phyloP scores from a whole-genome alignment of 768 basidiomycete species.

The Mycena epipterygia region DNA sequence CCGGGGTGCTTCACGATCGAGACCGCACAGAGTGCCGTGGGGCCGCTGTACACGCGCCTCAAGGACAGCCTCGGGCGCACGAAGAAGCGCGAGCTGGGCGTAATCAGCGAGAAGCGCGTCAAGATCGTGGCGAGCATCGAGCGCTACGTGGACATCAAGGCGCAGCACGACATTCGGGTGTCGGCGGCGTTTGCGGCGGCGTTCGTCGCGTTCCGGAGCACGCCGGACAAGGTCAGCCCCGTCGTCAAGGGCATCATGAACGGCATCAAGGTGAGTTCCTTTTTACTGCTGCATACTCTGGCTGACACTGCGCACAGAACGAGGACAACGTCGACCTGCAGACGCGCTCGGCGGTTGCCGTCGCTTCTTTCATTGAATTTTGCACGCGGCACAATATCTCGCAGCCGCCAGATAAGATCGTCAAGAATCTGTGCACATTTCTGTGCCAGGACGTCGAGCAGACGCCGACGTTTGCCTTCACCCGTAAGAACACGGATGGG shows the following conservation, averaged over 20 bases:
- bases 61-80: constrained; percentile 81
- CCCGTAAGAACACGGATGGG: constrained; percentile 72
- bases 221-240: constrained; percentile 95
- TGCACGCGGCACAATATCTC: constrained; percentile 79
- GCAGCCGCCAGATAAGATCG: constrained; percentile 95
- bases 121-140: constrained; percentile 80
- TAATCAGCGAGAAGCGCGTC: constrained; percentile 81
- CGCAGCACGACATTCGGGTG: constrained; percentile 88
- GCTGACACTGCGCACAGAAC: constrained; percentile 59
- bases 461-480: constrained; percentile 89
- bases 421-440: constrained; percentile 97
- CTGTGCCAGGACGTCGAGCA: constrained; percentile 91
- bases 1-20: constrained; percentile 83
- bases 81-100: constrained; percentile 81
- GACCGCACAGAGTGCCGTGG: constrained; percentile 80
- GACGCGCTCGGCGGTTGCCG: constrained; percentile 86
- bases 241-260: constrained; percentile 98
- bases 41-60: constrained; percentile 78
- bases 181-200: constrained; percentile 93
- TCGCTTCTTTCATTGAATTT: constrained; percentile 90
- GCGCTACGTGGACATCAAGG: constrained; percentile 85
- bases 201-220: constrained; percentile 86
- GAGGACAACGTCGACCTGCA: constrained; percentile 94
- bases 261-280: constrained; percentile 85
- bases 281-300: background rate